phyloP scores from a whole-genome alignment of 75 land plant species.

The Selaginella tamariscina region DNA sequence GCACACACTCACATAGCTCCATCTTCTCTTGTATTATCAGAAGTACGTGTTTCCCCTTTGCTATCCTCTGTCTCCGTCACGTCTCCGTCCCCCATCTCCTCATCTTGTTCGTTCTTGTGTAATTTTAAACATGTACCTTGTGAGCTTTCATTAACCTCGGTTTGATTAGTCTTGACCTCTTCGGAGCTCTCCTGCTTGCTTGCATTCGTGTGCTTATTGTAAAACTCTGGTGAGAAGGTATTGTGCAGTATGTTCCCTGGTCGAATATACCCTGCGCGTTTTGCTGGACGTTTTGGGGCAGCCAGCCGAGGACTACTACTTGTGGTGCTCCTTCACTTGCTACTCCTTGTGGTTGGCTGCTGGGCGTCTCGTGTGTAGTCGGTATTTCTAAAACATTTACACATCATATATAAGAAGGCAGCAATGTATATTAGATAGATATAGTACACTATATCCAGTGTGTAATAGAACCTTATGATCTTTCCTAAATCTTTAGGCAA shows the following conservation, averaged over 20 bases:
- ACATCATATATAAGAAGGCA: background rate
- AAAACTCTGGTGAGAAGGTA: too few relatives aligned
- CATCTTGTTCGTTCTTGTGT: background rate
- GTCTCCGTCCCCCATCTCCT: slow-evolving; percentile 14
- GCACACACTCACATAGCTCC: background rate
- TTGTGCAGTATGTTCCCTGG: background rate
- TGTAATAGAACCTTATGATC: too few relatives aligned
- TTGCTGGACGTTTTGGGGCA: slow-evolving; percentile 53
- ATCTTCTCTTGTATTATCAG: background rate
- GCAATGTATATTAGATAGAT: too few relatives aligned
- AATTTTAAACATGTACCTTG: background rate
- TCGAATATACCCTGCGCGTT: background rate
- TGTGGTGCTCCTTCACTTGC: slow-evolving; percentile 48
- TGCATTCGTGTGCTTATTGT: background rate
- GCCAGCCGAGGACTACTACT: slow-evolving; percentile 87
- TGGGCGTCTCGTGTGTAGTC: slow-evolving; percentile 86
- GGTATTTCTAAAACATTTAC: slow-evolving; percentile 58
- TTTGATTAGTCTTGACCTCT: background rate
- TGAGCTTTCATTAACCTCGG: background rate
- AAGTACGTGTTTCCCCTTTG: background rate
- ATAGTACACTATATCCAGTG: too few relatives aligned
- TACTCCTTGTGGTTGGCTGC: slow-evolving; percentile 47
- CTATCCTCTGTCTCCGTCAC: slow-evolving; percentile 14
- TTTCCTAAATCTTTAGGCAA: too few relatives aligned
- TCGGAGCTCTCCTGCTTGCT: too few relatives aligned